Base-by-base conservation (phyloP, 768 basidiomycete species). In the Lentinula sp. region DNA sequence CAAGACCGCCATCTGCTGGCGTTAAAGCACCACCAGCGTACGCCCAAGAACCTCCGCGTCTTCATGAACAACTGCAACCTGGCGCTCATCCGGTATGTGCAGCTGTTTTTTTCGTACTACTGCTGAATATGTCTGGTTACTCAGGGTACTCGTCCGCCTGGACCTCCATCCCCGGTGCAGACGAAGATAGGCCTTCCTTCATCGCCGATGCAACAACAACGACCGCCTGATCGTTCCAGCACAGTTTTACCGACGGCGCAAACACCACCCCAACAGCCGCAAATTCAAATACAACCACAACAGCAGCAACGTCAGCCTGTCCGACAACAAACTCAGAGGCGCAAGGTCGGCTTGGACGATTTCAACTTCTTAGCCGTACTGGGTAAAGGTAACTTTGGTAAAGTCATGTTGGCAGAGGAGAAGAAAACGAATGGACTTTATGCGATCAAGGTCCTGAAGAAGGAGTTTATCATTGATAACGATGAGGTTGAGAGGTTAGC, bases 381-480 rank as follows among this genome's bases (percentile, higher is more conserved):
- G 41, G 97, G 97, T 54, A 98, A 98, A 76, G 97, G 97, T 67
- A 99, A 98, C 75, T 99, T 99, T 70, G 97, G 97, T 60, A 99
- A 99, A 74, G 97, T 99, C 75, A 99, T 99, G 97, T 77, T 99
- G 62, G 97, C 97, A 9, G 97, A 99, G 75, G 97, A 99, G 81
- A 99, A 99, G 85, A 87, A 82, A 72, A 83, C 86, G 55, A 92
- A 85, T 66, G 85, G 83, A 55, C 74, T 98, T 60, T 98, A 91
- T 71, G 97, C 97, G n/a, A 98, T 99, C 80, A 99, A 99, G 76
- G 97, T 99, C n/a, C 72, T 99, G 72, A 99, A 99, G 83, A 99
- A 99, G 72, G 97, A 98, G 76, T 98, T 99, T 71, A 98, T 99
- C 72, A 98, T 99, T 68, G 97, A 99, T 72, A 98, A 99, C 63